Base-by-base conservation (phyloP, 2,329 filamentous ascomycete genomes). In the Aspergillus hortae region DNA sequence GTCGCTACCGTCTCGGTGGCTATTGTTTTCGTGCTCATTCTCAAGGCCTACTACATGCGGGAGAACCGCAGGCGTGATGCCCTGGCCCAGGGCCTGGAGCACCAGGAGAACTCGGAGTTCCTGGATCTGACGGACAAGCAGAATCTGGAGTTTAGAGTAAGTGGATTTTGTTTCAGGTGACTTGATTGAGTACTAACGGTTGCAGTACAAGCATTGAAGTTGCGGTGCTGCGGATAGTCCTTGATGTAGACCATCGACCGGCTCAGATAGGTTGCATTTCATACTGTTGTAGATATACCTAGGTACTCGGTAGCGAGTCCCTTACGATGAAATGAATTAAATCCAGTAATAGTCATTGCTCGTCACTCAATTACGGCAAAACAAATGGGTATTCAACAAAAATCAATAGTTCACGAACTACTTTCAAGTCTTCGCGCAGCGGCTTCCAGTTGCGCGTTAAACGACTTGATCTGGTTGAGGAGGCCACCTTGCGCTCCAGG, bases 381-480 rank as follows among this genome's bases (percentile, higher is more conserved):
- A 44, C 30, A 44, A 36, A 32, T 40, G 35, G 17, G 36, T 32
- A 53, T 44, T 35, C 40, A 51, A 43, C 36, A 19, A 30, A 35
- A 43, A 32, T 10, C 4, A 10, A 23, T 15, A 41, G 17, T 6
- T 59, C 52, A 64, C 27, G 27, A 30, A 30, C 10, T 30, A 27
- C 58, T 57, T 52, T 68, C 67, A 7, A 70, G 52, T 33, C 47
- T 56, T 19, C 55, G 60, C 19, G 62, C 67, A 40, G 69, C 63
- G 42, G 55, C 61, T 55, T 77, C 74, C 17, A 77, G 64, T 56
- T 73, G 70, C 25, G 65, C 65, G 57, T 77, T 77, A 56, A 77
- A 76, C 2, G 58, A 56, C 46, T 65, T 69, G 30, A 77, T 67
- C 51, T 69, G 72, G 43, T 68, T 62, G 46, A 77, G 56, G 6